phyloP scores from a whole-genome alignment of 495 filamentous ascomycete species.

The Tuber umbilicatum region DNA sequence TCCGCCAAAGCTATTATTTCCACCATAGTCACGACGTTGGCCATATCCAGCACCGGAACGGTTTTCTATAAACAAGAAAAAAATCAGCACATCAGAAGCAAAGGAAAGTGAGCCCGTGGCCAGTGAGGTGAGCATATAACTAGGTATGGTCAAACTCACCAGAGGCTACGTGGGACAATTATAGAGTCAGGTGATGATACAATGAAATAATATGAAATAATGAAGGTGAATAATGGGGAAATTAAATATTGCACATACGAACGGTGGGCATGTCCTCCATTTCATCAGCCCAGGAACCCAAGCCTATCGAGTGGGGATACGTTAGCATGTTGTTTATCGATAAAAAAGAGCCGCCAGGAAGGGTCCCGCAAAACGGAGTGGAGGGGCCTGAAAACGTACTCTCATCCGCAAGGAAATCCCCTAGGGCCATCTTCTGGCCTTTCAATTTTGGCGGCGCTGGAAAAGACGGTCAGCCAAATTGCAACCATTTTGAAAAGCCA shows the following conservation, averaged over 20 bases:
- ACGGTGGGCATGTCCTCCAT: conserved; percentile 77
- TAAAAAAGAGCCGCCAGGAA: conserved; percentile 3
- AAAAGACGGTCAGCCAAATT: conserved; percentile 44
- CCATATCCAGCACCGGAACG: conserved; percentile 26
- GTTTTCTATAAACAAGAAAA: conserved; percentile 7
- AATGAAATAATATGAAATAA: conserved; percentile 8
- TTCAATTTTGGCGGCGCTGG: conserved; percentile 82
- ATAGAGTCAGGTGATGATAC: conserved; percentile 13
- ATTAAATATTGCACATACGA: conserved; percentile 51
- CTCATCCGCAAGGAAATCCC: conserved; percentile 80
- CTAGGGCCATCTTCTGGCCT: conserved; percentile 90
- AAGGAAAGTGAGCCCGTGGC: background rate
- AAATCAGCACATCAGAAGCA: conserved; percentile 13
- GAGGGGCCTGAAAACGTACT: conserved; percentile 51
- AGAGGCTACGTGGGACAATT: conserved; percentile 15
- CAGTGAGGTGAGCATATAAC: background rate
- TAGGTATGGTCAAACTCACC: conserved; percentile 18
- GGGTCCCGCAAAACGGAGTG: background rate
- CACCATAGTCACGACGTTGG: conserved; percentile 40
- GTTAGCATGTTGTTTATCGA: conserved; percentile 10
- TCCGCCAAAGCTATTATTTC: conserved; percentile 34
- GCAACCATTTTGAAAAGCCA: conserved; percentile 2
- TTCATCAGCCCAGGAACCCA: conserved; percentile 96
- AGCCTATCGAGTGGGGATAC: conserved; percentile 49
- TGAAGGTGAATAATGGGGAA: conserved; percentile 1